Conservation (phyloP, 441 rosid genomes). For the Croton laevigatus region DNA sequence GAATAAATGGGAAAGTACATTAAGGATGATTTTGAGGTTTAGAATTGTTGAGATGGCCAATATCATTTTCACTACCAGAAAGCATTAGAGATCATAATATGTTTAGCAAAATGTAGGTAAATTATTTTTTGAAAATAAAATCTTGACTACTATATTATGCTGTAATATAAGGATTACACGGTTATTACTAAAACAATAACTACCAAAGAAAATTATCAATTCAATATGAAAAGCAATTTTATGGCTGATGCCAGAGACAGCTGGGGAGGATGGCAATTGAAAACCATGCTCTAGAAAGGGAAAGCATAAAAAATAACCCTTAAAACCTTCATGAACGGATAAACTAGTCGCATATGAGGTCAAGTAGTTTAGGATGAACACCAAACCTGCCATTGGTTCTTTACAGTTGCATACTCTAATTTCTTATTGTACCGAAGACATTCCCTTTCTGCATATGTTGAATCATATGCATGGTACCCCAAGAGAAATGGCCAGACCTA, state of each 20-base stretch:
- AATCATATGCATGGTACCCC: constrained; percentile 81
- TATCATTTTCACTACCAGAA: too few relatives aligned
- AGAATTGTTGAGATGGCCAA: too few relatives aligned
- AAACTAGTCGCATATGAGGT: not conserved
- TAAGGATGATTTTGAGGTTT: too few relatives aligned
- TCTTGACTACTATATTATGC: too few relatives aligned
- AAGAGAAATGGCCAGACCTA: constrained; percentile 89
- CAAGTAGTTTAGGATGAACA: constrained; percentile 5
- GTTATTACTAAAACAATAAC: not conserved
- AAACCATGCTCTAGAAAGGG: not conserved
- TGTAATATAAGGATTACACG: too few relatives aligned
- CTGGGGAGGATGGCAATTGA: not conserved
- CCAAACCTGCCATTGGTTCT: constrained; percentile 91
- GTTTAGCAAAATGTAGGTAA: too few relatives aligned
- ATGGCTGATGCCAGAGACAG: not conserved
- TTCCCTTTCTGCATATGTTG: constrained; percentile 89
- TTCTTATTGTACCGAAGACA: constrained; percentile 53
- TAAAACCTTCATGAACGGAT: not conserved
- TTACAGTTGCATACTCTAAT: constrained; percentile 71
- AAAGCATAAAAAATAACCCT: not conserved
- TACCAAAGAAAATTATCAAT: not conserved
- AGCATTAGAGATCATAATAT: too few relatives aligned
- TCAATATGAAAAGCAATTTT: not conserved
- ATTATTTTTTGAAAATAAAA: too few relatives aligned
- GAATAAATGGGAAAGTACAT: too few relatives aligned